phyloP scores from a whole-genome alignment of 306 rosid species.

The Trifolium pratense region DNA sequence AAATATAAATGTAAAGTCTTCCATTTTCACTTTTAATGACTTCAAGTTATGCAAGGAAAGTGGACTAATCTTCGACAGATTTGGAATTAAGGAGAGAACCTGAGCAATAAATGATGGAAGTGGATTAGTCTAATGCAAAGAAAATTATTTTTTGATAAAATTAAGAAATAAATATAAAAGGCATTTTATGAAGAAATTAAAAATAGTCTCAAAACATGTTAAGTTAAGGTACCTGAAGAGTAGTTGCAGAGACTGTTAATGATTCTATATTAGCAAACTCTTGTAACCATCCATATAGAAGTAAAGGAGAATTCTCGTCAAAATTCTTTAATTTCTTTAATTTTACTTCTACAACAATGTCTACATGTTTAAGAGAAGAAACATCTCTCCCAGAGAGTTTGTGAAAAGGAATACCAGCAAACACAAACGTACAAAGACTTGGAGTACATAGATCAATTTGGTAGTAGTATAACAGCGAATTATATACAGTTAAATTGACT shows the following conservation, averaged over 20 bases:
- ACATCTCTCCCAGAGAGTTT: constrained; percentile 6
- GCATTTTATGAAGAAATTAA: no score
- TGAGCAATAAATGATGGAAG: neutral
- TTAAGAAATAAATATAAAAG: no score
- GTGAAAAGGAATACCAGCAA: neutral
- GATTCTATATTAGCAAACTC: constrained; percentile 31
- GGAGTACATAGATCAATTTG: constrained; percentile 27
- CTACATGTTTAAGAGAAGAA: constrained; percentile 29
- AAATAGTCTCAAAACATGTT: neutral
- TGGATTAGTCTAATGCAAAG: no score
- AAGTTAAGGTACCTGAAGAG: constrained; percentile 35
- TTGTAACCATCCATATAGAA: neutral
- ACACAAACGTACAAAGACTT: neutral
- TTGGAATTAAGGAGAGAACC: constrained; percentile 35
- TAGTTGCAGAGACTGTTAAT: constrained; percentile 22
- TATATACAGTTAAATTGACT: constrained; percentile 11
- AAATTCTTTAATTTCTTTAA: no score
- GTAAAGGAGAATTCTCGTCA: neutral
- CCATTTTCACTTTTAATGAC: constrained; percentile 31
- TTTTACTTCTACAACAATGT: neutral
- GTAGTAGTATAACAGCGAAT: neutral
- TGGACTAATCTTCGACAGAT: neutral
- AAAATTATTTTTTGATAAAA: no score
- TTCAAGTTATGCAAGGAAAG: constrained; percentile 22
- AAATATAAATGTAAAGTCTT: neutral